Conservation (phyloP, 352 stramenopile genomes). For the Peronospora belbahrii region DNA sequence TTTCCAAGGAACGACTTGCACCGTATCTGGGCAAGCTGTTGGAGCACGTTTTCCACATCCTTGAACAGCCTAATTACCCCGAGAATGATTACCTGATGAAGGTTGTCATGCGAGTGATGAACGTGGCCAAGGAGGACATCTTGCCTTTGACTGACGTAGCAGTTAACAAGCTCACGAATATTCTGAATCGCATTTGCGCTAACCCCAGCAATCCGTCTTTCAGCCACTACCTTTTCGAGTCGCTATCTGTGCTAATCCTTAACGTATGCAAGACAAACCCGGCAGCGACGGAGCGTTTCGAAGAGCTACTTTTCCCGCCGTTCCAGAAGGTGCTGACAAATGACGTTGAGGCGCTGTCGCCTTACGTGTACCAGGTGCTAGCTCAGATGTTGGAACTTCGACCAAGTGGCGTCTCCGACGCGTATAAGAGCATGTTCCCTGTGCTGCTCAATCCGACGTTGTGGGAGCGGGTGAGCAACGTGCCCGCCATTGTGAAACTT, state of each 20-base stretch:
- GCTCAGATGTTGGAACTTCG: constrained; percentile 95
- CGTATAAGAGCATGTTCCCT: constrained; percentile 93
- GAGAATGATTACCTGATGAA: constrained; percentile 99
- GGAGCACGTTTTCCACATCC: constrained; percentile 92
- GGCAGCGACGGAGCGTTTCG: constrained; percentile 82
- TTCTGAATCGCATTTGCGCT: constrained; percentile 91
- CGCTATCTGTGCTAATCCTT: constrained; percentile 92
- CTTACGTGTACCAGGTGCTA: constrained; percentile 99
- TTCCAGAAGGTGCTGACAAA: constrained; percentile 96
- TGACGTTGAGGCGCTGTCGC: constrained; percentile 90
- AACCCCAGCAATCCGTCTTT: constrained; percentile 98
- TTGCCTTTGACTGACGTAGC: constrained; percentile 89
- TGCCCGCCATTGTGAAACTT: constrained; percentile 94
- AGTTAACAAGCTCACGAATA: constrained; percentile 91
- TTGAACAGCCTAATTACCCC: constrained; percentile 89
- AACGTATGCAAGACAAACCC: constrained; percentile 88
- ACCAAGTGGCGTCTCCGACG: constrained; percentile 77
- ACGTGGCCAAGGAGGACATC: constrained; percentile 90
- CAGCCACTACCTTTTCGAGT: constrained; percentile 99
- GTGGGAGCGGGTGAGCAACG: constrained; percentile 96
- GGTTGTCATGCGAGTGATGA: constrained; percentile 93
- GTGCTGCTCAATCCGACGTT: constrained; percentile 90
- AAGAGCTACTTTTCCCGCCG: constrained; percentile 93
- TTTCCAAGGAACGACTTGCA: constrained; percentile 79
- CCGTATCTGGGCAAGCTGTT: constrained; percentile 91